Percentiles rank a stretch among this genome's conserved stretches.
Evolutionary conservation across 768 basidiomycete species (phyloP).

Genomic region (Vararia minispora): DNA sequence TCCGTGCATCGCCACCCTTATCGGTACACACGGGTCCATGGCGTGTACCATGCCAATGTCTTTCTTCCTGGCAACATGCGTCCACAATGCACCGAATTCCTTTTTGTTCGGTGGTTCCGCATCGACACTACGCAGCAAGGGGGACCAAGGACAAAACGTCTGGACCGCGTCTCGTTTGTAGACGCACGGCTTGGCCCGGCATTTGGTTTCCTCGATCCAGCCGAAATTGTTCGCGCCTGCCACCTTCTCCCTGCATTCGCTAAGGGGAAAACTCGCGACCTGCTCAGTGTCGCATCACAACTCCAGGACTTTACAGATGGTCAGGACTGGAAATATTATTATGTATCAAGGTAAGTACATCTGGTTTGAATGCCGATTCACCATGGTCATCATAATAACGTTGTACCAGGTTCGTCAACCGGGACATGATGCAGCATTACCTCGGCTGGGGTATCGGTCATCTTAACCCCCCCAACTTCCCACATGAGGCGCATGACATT

Average conservation of each 20-base stretch:
- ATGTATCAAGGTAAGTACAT: background rate
- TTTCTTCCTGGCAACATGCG: background rate
- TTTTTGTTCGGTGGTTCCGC: conserved; percentile 2
- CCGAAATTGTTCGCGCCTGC: conserved; percentile 23
- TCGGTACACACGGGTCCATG: conserved; percentile 16
- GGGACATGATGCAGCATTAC: conserved; percentile 15
- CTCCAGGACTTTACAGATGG: background rate
- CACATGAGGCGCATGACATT: background rate
- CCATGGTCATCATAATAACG: background rate
- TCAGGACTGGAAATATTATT: too few relatives aligned
- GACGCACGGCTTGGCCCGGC: conserved; percentile 15
- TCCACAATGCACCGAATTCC: background rate
- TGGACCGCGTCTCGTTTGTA: conserved; percentile 31
- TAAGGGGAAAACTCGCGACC: conserved; percentile 2
- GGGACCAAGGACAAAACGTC: conserved; percentile 2
- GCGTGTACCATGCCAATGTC: background rate
- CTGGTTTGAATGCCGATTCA: background rate
- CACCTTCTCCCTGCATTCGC: conserved; percentile 34
- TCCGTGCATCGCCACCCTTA: conserved; percentile 14
- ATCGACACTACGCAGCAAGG: background rate
- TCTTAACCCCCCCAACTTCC: background rate
- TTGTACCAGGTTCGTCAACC: conserved; percentile 11
- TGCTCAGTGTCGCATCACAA: background rate
- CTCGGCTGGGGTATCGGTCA: conserved; percentile 11
- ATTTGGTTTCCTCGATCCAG: conserved; percentile 38